Evolutionary conservation across 495 filamentous ascomycete genomes (phyloP).

Genomic region (Letharia columbiana): DNA sequence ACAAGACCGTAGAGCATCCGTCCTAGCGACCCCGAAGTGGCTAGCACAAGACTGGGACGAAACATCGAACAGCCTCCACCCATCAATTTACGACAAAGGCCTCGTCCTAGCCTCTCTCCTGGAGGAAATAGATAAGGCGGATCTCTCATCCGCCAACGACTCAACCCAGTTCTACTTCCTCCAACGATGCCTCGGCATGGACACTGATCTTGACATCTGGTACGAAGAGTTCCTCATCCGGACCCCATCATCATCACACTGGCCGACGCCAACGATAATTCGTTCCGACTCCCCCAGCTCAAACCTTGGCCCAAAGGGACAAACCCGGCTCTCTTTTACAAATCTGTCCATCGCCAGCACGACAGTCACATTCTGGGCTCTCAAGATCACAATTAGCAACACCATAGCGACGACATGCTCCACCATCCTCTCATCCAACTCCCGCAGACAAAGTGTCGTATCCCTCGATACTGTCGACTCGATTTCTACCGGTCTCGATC

Average conservation of each 20-base stretch:
- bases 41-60: neutral
- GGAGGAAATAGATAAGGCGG: neutral
- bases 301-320: neutral
- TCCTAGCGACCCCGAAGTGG: neutral
- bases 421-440: neutral
- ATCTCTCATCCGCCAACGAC: neutral
- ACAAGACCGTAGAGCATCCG: neutral
- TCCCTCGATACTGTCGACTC: neutral
- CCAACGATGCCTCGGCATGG: conserved; percentile 3
- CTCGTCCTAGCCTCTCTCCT: neutral
- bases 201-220: conserved; percentile 3
- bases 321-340: neutral
- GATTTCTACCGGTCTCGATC: neutral
- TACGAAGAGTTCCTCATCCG: conserved; percentile 3
- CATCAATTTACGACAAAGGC: neutral
- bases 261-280: neutral
- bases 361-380: conserved; percentile 1
- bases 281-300: neutral
- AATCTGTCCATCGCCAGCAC: neutral
- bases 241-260: neutral
- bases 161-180: conserved; percentile 4
- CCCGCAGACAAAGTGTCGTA: neutral
- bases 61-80: neutral
- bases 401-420: neutral
- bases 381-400: conserved; percentile 1